A percentile compares a stretch with the other conserved stretches of the same genome.
phyloP scores from a whole-genome alignment of 78 protist species.

The Anaeramoeba flamelloides region DNA sequence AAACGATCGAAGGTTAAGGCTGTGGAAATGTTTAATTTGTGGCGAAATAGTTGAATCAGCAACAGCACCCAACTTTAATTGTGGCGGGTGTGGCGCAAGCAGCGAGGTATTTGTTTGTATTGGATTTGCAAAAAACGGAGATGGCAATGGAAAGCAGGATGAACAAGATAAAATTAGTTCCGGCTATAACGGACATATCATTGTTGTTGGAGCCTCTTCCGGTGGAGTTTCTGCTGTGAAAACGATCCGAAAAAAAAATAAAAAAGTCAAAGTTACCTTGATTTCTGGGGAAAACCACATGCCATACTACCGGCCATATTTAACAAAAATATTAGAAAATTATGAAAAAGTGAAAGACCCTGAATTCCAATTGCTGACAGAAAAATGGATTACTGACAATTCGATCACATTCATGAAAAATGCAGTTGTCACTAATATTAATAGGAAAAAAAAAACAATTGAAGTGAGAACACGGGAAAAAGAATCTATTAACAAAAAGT shows the following conservation, averaged over 20 bases:
- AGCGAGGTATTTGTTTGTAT: neutral
- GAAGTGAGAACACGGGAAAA: neutral
- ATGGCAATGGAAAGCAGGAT: too few species aligned
- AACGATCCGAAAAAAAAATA: neutral
- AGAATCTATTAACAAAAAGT: neutral
- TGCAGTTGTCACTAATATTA: neutral
- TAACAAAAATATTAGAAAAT: neutral
- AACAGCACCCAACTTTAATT: neutral
- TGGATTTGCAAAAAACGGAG: too few species aligned
- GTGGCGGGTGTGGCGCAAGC: neutral
- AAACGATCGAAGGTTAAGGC: too few species aligned
- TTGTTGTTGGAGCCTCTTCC: neutral
- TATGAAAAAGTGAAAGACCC: neutral
- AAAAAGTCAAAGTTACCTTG: neutral
- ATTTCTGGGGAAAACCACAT: neutral
- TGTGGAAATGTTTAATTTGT: neutral
- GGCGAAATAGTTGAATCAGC: neutral
- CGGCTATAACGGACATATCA: neutral
- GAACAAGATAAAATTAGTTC: too few species aligned
- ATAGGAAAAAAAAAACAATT: neutral
- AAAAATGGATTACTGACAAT: neutral
- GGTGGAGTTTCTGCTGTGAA: slow-evolving; percentile 1
- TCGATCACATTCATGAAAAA: neutral
- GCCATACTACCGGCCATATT: neutral
- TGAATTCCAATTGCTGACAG: neutral